Evolutionary conservation across 1,284 basidiomycete species (phyloP), one percentile per base, ranked within the genome.

Genomic region (Inonotus hispidus): DNA sequence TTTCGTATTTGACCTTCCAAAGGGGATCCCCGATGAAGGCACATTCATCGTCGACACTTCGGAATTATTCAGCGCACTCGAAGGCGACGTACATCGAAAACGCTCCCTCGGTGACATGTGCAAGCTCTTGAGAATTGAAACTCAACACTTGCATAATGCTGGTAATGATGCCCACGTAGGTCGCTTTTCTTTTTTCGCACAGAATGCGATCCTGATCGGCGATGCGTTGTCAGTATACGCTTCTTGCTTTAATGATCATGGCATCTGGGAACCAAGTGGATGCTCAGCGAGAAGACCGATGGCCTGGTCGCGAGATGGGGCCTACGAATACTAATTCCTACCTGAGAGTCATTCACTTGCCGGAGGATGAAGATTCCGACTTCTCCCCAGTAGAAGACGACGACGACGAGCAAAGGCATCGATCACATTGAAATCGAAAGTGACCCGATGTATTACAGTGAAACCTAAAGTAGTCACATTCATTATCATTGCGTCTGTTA

Each of bases 91-190:
- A 0, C 70, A 74, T 7, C 75, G 75, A 55, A 78, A 79, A 52
- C 74, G 81, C 45, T 74, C 75, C 0, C 78, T 93, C 13, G 79
- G 82, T 60, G 79, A 81, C 27, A 76, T 83, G 35, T 88, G 85
- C 69, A 73, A 76, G 53, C 80, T 84, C 49, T 77, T 93, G 11
- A 79, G 82, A 55, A 78, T 92, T 52, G 66, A 72, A 0, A 80
- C 81, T 0, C 65, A 77, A 29, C 77, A 78, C 67, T 74, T 91
- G 59, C 91, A 93, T 75, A 93, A 93, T 70, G 90, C 89, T 1
- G 92, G 92, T 0, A 93, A 93, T 68, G 91, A 93, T 71, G 91
- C 91, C 0, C 79, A 86, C 68, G 90, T 91, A 68, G 57, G 83
- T 77, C 37, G 32, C 39, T 57, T 55, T 35, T 5, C 46, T 52